phyloP scores from a whole-genome alignment of 176 grass and related monocot species.

The Triticum monococcum region DNA sequence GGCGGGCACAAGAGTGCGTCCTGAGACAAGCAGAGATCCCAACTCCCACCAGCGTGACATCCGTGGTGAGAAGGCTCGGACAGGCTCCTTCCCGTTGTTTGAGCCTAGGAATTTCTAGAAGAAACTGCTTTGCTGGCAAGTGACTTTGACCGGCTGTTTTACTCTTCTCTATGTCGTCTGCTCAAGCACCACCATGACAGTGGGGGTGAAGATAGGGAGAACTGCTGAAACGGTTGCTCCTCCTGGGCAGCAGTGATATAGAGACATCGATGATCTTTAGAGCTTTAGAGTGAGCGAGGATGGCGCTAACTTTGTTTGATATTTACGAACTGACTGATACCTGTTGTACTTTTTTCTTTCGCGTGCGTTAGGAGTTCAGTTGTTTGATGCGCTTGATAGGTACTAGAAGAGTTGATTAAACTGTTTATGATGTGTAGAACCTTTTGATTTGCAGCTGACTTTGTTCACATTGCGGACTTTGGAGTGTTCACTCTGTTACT shows the following conservation, averaged over 20 bases:
- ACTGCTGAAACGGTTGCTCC: too few relatives aligned
- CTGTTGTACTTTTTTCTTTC: too few relatives aligned
- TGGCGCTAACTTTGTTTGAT: constrained; percentile 34
- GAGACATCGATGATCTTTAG: background rate
- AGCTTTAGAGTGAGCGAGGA: background rate
- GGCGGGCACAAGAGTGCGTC: constrained; percentile 27
- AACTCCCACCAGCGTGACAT: constrained; percentile 40
- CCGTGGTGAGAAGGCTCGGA: constrained; percentile 43
- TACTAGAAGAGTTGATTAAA: too few relatives aligned
- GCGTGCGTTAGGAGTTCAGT: too few relatives aligned
- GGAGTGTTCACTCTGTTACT: too few relatives aligned
- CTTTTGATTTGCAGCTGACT: too few relatives aligned
- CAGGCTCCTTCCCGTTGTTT: constrained; percentile 77
- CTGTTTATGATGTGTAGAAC: too few relatives aligned
- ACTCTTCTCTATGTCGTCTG: constrained; percentile 24
- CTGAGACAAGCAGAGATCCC: constrained; percentile 51
- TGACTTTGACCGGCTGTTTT: constrained; percentile 32
- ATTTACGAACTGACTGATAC: constrained; percentile 13
- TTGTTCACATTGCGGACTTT: too few relatives aligned
- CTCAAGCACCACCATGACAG: background rate
- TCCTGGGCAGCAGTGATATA: too few relatives aligned
- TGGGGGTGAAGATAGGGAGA: too few relatives aligned
- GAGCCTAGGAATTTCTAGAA: constrained; percentile 56
- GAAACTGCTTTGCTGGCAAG: constrained; percentile 55
- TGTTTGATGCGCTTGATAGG: too few relatives aligned